phyloP scores from a whole-genome alignment of 2,329 filamentous ascomycete genomes.

The Ophiocordyceps camponoti-floridani region DNA sequence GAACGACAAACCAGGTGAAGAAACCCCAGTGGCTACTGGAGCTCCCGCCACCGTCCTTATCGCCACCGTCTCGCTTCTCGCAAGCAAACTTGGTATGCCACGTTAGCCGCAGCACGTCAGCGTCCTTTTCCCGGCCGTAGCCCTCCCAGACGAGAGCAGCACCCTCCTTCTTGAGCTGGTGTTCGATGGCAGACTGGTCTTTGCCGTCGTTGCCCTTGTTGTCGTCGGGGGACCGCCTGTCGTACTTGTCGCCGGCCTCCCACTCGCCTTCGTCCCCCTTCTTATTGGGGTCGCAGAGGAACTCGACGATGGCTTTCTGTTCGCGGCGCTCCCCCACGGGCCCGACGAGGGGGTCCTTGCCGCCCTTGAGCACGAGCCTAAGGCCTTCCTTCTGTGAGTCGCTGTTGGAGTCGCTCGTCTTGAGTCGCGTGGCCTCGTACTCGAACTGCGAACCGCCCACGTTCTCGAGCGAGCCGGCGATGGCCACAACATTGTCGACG shows the following conservation, averaged over 20 bases:
- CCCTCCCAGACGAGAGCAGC: slow-evolving; percentile 59
- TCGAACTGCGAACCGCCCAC: slow-evolving; percentile 43
- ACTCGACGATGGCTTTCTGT: slow-evolving; percentile 68
- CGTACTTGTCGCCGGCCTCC: slow-evolving; percentile 30
- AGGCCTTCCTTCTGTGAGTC: slow-evolving; percentile 57
- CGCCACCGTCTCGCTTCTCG: slow-evolving; percentile 29
- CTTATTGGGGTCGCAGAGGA: slow-evolving; percentile 58
- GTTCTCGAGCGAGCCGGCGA: slow-evolving; percentile 52
- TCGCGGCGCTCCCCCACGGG: slow-evolving; percentile 26
- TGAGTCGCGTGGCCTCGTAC: slow-evolving; percentile 47
- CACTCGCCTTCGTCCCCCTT: slow-evolving; percentile 59
- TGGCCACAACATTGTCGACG: slow-evolving; percentile 44
- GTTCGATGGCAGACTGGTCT: slow-evolving; percentile 24
- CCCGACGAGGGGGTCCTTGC: slow-evolving; percentile 34
- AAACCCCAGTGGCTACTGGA: slow-evolving; percentile 62
- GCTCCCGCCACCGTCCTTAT: slow-evolving; percentile 19
- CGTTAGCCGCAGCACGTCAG: slow-evolving; percentile 50
- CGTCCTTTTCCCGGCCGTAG: slow-evolving; percentile 44
- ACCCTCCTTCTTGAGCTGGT: slow-evolving; percentile 33
- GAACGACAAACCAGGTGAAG: slow-evolving; percentile 91
- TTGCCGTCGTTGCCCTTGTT: slow-evolving; percentile 21
- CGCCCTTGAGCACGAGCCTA: slow-evolving; percentile 47
- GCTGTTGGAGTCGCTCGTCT: slow-evolving; percentile 40
- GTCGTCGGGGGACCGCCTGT: slow-evolving; percentile 9
- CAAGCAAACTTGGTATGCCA: slow-evolving; percentile 87